phyloP scores from a whole-genome alignment of 257 asterid species.

The Lantana camara region DNA sequence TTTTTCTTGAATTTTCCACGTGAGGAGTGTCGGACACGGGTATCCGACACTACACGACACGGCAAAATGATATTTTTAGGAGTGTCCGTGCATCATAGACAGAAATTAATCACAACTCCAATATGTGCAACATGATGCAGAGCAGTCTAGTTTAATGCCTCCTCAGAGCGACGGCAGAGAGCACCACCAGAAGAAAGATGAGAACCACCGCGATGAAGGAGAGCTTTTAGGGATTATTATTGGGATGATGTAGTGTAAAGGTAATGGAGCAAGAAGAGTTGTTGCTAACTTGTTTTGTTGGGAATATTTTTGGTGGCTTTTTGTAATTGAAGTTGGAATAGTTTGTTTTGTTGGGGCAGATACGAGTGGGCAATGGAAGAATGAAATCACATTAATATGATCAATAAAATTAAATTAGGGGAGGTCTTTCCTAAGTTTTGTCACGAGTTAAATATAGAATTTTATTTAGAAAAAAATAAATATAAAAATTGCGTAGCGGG shows the following conservation, averaged over 20 bases:
- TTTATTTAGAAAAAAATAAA: too few species aligned
- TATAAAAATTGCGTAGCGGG: too few species aligned
- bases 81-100: too few species aligned
- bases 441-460: conserved; percentile 4
- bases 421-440: neutral
- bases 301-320: conserved; percentile 22
- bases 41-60: too few species aligned
- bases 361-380: conserved; percentile 19
- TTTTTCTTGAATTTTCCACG: too few species aligned
- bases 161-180: conserved; percentile 58
- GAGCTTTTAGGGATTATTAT: conserved; percentile 9
- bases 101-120: neutral
- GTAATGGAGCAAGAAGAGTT: conserved; percentile 59
- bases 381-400: too few species aligned
- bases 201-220: conserved; percentile 51
- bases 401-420: conserved; percentile 4
- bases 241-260: conserved; percentile 26
- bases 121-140: neutral
- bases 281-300: conserved; percentile 36
- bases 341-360: conserved; percentile 48
- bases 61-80: too few species aligned
- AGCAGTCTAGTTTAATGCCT: conserved; percentile 27
- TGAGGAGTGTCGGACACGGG: too few species aligned
- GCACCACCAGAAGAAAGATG: conserved; percentile 41
- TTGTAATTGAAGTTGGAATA: conserved; percentile 24